These are phyloP conservation scores for Epichloe festucae DNA, from an alignment of 2,329 filamentous ascomycete species.

Conservation along the genomic window DNA sequence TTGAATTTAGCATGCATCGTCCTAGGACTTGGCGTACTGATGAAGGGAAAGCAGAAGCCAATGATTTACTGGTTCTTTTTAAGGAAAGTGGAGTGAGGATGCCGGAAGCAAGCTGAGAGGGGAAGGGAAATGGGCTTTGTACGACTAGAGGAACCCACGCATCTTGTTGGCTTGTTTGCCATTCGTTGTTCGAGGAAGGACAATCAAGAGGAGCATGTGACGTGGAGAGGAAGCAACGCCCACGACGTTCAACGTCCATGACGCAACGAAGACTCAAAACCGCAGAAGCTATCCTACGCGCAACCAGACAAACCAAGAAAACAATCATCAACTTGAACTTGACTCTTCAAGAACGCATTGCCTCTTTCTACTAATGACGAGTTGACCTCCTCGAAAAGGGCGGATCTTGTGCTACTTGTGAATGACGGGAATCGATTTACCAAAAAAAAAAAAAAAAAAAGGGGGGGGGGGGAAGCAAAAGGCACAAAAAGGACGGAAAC, in stretches of 20 bases:
- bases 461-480: background rate
- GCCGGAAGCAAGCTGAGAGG: conserved; percentile 12
- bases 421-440: background rate
- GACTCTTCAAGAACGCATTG: background rate
- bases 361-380: background rate
- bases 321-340: conserved; percentile 6
- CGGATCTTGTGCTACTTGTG: background rate
- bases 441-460: no score
- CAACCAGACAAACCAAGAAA: conserved; percentile 1
- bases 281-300: background rate
- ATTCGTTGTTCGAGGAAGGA: background rate
- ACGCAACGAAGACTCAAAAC: background rate
- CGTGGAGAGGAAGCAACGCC: background rate
- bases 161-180: conserved; percentile 3
- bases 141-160: conserved; percentile 17
- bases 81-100: conserved; percentile 11
- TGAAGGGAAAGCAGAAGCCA: background rate
- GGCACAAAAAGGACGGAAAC: background rate
- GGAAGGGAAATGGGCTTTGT: conserved; percentile 13
- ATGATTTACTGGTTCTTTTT: conserved; percentile 1
- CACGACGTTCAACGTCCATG: background rate
- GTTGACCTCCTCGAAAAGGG: conserved; percentile 3
- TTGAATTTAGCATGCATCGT: conserved; percentile 28
- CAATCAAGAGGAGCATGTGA: background rate
- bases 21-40: conserved; percentile 18